Conservation (phyloP, 2,329 filamentous ascomycete genomes). For the Penicillium aurantiogriseum region DNA sequence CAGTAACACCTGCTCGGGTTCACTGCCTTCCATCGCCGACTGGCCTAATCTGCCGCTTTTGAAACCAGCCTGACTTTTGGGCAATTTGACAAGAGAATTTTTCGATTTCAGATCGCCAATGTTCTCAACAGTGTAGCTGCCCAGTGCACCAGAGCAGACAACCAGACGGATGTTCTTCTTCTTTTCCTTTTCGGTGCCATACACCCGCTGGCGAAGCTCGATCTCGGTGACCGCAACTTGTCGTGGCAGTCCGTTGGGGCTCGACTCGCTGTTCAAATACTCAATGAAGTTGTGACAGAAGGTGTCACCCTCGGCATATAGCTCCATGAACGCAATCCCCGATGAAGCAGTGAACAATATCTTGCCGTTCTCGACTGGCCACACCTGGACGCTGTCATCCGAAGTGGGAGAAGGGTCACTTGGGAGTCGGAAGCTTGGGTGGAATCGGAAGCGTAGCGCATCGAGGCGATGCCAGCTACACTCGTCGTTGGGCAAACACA, state of each 20-base stretch:
- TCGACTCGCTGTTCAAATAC: constrained; percentile 62
- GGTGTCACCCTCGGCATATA: constrained; percentile 76
- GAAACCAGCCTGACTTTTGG: constrained; percentile 72
- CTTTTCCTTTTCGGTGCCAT: constrained; percentile 67
- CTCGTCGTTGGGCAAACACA: constrained; percentile 75
- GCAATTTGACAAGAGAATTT: constrained; percentile 69
- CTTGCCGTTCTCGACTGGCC: constrained; percentile 74
- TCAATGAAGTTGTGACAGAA: constrained; percentile 80
- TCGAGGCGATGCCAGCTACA: constrained; percentile 91
- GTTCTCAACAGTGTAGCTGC: constrained; percentile 74
- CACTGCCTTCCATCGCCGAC: constrained; percentile 67
- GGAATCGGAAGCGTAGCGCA: constrained; percentile 80
- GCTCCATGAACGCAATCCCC: constrained; percentile 81
- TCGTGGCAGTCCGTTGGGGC: constrained; percentile 61
- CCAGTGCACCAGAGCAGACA: constrained; percentile 73
- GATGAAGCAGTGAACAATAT: constrained; percentile 75
- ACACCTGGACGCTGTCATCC: constrained; percentile 81
- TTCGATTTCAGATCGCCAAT: constrained; percentile 70
- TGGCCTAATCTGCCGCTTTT: constrained; percentile 71
- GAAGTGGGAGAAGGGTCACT: constrained; percentile 63
- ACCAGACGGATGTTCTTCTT: constrained; percentile 65
- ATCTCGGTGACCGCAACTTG: constrained; percentile 73
- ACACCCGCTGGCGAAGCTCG: constrained; percentile 68
- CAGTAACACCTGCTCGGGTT: constrained; percentile 71
- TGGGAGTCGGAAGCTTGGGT: constrained; percentile 84